Base-by-base conservation (phyloP, 495 filamentous ascomycete genomes). In the Xylaria grammica region DNA sequence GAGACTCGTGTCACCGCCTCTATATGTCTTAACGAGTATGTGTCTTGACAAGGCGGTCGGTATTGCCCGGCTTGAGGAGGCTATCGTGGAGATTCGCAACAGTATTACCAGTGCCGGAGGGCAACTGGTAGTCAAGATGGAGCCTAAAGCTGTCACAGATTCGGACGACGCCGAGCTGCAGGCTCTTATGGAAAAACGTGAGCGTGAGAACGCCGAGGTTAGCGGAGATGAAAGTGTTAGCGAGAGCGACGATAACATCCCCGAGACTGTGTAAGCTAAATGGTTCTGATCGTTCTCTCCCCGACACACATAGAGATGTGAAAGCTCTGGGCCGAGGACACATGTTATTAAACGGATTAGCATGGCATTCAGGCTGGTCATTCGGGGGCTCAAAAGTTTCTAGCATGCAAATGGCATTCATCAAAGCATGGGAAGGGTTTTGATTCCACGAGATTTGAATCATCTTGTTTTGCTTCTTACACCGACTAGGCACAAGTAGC, bases 171-270 rank as follows among this genome's bases (percentile, higher is more conserved):
- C 94, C 26, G 93, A 97, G 74, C 81, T 99, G 68, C 91, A 97
- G 77, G 96, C 94, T 49, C 84, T 99, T 63, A 99, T 99, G 95
- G 95, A 98, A 82, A 98, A 97, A 88, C 88, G 93, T 66, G 95
- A 97, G 84, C 89, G 94, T 65, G 95, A 99, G 86, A 98, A 98
- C 81, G 89, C 89, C 76, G 91, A 97, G 77, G 91, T 99, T 62
- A 96, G 92, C 73, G 95, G 95, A 51, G 95, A 99, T 74, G 96
- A 98, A 83, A 92, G 90, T 76, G 84, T 91, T 77, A 95, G 91
- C 69, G 94, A 95, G 78, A 94, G 90, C 69, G 95, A 97, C 72
- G 95, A 97, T 70, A 86, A 86, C 71, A 75, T 82, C 40, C 81
- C 81, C 34, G 81, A 76, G 72, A 78, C 79, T 44, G 73, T 82